Conservation (phyloP, 139 green algal genomes). For the Gonium pectorale region DNA sequence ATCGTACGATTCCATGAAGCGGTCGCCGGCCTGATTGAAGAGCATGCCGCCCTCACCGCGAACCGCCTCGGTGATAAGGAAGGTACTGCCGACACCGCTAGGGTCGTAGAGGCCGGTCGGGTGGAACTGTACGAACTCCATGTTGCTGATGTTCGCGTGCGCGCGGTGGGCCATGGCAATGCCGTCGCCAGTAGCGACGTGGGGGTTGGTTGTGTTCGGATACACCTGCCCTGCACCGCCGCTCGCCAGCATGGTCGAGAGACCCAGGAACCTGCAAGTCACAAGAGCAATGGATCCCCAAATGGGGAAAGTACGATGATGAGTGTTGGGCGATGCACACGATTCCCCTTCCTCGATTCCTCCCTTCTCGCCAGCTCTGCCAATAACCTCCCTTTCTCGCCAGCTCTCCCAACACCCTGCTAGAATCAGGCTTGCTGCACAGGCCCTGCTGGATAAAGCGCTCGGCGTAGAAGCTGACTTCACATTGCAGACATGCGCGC, state of each 20-base stretch:
- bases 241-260: constrained; percentile 91
- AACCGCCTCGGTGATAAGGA: constrained; percentile 97
- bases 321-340: no score
- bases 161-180: constrained; percentile 95
- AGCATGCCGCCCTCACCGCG: constrained; percentile 93
- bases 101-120: constrained; percentile 85
- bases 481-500: no score
- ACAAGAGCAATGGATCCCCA: background rate
- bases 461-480: no score
- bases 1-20: constrained; percentile 97
- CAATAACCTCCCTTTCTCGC: no score
- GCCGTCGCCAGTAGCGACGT: constrained; percentile 95
- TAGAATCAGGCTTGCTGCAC: no score
- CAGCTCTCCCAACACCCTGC: no score
- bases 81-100: constrained; percentile 67
- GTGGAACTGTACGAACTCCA: constrained; percentile 99
- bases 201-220: constrained; percentile 97
- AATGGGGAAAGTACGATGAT: no score
- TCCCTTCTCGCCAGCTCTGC: no score
- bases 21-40: constrained; percentile 87
- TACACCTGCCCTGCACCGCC: constrained; percentile 96
- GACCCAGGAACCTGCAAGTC: constrained; percentile 66
- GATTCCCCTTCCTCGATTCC: no score
- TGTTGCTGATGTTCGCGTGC: constrained; percentile 87
- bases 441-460: no score